Evolutionary conservation across 495 filamentous ascomycete species (phyloP), one percentile per base, ranked within the genome.

Genomic region (Darksidea phi): DNA sequence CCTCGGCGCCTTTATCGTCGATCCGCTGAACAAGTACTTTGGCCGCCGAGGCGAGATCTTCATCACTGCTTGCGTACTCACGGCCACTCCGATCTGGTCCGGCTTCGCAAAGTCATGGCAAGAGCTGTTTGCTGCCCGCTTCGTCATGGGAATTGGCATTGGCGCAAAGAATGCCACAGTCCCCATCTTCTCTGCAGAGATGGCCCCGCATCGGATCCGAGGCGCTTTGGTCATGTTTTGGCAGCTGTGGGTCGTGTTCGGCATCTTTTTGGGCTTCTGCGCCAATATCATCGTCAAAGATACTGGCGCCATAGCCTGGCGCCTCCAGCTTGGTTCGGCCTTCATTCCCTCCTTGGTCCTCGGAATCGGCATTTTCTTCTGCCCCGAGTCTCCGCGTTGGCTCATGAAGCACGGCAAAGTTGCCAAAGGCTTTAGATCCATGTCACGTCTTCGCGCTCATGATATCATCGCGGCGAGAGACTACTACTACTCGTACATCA

Each of bases 221-320:
- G 84, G 83, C 38, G 82, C 78, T 1, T 70, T 85, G 2, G 82
- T 86, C 54, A 85, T 84, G 82, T 79, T 79, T 74, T 86, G 82
- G 79, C 82, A 86, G 70, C 76, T 84, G 50, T 71, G 70, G 72
- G 65, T 67, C 37, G 68, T 64, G 1, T 38, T 42, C 37, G 69
- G 71, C 32, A 74, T 74, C 58, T 70, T 74, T 41, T 57, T 71
- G 5, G 71, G 71, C 24, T 66, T 67, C 66, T 71, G 66, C 54
- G 72, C 63, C 41, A 67, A 69, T 34, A 46, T 69, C 28, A 57
- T 57, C 18, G 48, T 66, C 46, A 68, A 70, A 42, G 66, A 70
- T 41, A 57, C 54, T 36, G 55, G 58, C 7, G 15, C n/a, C 38
- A 70, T 74, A 26, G 46, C 67, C n/a, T 74, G 72, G 53, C 79